Conservation (phyloP, 371 early-diverging fungal genomes). For the Mortierella sp. region DNA sequence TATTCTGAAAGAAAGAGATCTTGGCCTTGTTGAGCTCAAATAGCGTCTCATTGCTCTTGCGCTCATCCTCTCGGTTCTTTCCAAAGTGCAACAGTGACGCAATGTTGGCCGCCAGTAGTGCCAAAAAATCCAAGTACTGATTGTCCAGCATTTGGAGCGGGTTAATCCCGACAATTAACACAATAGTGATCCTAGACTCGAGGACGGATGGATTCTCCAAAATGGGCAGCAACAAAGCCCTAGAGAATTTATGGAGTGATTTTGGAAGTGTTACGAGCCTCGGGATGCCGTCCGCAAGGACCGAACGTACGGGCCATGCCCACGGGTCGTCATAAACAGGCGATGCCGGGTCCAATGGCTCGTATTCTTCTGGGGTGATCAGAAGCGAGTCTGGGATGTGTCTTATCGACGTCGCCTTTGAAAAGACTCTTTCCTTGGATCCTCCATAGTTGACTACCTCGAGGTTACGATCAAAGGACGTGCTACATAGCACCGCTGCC, state of each 20-base stretch:
- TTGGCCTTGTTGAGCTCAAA: conserved; percentile 57
- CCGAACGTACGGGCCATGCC: conserved; percentile 54
- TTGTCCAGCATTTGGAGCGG: conserved; percentile 43
- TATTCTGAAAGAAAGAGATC: conserved; percentile 57
- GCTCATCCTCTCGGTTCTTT: conserved; percentile 54
- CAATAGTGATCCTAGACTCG: conserved; percentile 35
- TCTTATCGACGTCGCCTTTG: conserved; percentile 36
- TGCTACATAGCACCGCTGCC: conserved; percentile 41
- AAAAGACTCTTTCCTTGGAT: conserved; percentile 36
- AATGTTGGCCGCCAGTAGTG: conserved; percentile 49
- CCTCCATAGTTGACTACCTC: conserved; percentile 19
- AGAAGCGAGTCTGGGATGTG: conserved; percentile 54
- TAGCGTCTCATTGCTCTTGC: conserved; percentile 50
- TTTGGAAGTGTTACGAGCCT: conserved; percentile 47
- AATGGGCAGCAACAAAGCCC: conserved; percentile 51
- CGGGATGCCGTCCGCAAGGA: conserved; percentile 34
- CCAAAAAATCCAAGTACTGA: conserved; percentile 53
- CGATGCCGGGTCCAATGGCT: conserved; percentile 29
- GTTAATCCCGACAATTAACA: conserved; percentile 56
- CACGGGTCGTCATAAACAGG: conserved; percentile 34
- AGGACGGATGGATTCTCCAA: conserved; percentile 35
- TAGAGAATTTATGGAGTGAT: conserved; percentile 38
- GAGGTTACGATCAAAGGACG: conserved; percentile 52
- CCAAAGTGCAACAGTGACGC: conserved; percentile 43
- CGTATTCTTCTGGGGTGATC: conserved; percentile 49